phyloP scores from a whole-genome alignment of 1,284 basidiomycete genomes.

The Puccinia coronata region DNA sequence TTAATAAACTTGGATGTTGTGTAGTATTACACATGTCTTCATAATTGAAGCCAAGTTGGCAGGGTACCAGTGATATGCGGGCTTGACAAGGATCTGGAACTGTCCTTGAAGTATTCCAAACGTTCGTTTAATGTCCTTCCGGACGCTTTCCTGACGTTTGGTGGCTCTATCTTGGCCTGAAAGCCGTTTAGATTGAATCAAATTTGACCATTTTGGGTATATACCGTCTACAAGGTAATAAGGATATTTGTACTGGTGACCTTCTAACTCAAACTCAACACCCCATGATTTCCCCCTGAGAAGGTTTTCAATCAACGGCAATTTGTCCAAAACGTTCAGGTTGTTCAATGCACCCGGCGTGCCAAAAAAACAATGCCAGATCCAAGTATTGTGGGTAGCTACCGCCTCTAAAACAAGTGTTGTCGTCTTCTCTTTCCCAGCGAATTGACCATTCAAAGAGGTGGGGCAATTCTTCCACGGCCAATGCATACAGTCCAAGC shows the following conservation, averaged over 20 bases:
- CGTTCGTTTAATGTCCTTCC: not conserved
- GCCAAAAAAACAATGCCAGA: conserved; percentile 29
- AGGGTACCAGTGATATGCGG: not conserved
- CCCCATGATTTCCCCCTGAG: not conserved
- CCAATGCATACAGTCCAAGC: too few species aligned
- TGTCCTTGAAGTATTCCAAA: not conserved
- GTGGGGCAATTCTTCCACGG: conserved; percentile 15
- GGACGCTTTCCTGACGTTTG: not conserved
- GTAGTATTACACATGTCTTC: not conserved
- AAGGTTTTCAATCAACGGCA: not conserved
- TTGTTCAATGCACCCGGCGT: conserved; percentile 28
- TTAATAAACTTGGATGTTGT: too few species aligned
- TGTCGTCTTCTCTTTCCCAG: conserved; percentile 27
- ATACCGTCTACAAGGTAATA: conserved; percentile 31
- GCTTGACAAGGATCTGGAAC: not conserved
- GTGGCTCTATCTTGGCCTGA: not conserved
- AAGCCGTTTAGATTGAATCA: conserved; percentile 2
- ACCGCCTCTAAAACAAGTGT: conserved; percentile 13
- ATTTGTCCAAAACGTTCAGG: conserved; percentile 5
- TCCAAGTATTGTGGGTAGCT: not conserved
- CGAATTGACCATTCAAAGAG: not conserved
- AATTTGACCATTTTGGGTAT: conserved; percentile 21
- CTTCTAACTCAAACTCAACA: conserved; percentile 16
- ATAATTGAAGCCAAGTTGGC: not conserved
- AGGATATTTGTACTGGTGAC: conserved; percentile 4